Conservation (phyloP, 441 rosid species). For the Erodium texanum region DNA sequence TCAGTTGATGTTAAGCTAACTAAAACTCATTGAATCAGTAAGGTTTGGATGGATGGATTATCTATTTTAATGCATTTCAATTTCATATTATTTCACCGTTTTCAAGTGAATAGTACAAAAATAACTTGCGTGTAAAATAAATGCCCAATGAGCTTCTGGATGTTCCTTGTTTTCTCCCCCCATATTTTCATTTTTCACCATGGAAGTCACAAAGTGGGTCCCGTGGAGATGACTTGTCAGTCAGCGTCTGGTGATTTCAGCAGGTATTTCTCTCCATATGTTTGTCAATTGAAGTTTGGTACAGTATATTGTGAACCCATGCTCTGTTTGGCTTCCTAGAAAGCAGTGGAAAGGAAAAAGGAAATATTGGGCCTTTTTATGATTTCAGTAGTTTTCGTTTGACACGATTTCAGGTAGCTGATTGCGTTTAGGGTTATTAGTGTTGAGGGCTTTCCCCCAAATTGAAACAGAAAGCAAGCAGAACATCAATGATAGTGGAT, state of each 20-base stretch:
- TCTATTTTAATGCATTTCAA: too few species aligned
- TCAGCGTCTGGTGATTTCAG: neutral
- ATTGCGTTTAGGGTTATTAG: neutral
- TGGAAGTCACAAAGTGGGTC: neutral
- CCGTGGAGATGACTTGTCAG: neutral
- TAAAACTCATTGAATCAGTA: too few species aligned
- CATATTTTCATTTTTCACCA: neutral
- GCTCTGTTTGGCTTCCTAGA: slow-evolving; percentile 8
- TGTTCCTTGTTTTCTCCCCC: too few species aligned
- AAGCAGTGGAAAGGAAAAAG: neutral
- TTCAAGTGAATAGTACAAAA: too few species aligned
- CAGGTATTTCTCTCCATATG: neutral
- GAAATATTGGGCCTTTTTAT: neutral
- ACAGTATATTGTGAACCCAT: neutral
- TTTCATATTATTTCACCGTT: too few species aligned
- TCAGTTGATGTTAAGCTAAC: too few species aligned
- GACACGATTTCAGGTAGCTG: neutral
- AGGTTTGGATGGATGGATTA: too few species aligned
- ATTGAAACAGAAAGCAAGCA: neutral
- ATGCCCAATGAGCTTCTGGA: too few species aligned
- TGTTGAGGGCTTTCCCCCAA: neutral
- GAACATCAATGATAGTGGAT: neutral
- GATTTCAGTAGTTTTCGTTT: neutral
- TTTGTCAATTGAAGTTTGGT: neutral
- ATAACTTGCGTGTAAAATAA: too few species aligned